These are phyloP conservation scores for Saccharomycopsis sp. DNA, from an alignment of 805 yeast species.

Conservation along the genomic window DNA sequence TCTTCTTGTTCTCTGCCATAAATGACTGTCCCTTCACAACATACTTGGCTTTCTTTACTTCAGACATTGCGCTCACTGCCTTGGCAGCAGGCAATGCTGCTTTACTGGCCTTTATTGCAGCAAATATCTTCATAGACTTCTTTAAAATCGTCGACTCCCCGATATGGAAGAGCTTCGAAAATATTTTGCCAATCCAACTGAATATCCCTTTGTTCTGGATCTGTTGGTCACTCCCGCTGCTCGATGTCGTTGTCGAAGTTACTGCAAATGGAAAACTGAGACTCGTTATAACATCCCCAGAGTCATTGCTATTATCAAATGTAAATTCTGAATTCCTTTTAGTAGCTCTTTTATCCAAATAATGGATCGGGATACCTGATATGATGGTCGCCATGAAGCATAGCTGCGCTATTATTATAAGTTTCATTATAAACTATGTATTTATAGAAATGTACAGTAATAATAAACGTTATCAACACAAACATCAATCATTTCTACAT, in stretches of 20 bases:
- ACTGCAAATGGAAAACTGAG: not conserved
- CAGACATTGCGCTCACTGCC: conserved; percentile 31
- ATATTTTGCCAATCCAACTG: not conserved
- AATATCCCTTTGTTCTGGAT: not conserved
- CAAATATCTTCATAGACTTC: not conserved
- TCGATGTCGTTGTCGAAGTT: not conserved
- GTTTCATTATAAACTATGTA: too few species aligned
- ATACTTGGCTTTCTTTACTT: not conserved
- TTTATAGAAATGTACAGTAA: too few species aligned
- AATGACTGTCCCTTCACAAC: not conserved
- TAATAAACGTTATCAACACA: too few species aligned
- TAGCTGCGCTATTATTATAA: not conserved
- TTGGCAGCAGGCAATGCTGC: conserved; percentile 35
- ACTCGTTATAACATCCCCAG: not conserved
- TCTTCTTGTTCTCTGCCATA: not conserved
- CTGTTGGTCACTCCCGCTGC: not conserved
- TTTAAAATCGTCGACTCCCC: not conserved
- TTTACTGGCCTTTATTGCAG: conserved; percentile 26
- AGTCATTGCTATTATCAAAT: not conserved
- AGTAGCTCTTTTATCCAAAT: not conserved
- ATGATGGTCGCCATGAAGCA: not conserved
- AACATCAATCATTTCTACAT: too few species aligned
- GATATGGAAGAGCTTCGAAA: not conserved
- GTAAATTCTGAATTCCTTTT: not conserved
- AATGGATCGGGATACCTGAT: not conserved